Evolutionary conservation across 1,284 basidiomycete species (phyloP), one percentile per base, ranked within the genome.

Genomic region (Mrakiaceae sp.): DNA sequence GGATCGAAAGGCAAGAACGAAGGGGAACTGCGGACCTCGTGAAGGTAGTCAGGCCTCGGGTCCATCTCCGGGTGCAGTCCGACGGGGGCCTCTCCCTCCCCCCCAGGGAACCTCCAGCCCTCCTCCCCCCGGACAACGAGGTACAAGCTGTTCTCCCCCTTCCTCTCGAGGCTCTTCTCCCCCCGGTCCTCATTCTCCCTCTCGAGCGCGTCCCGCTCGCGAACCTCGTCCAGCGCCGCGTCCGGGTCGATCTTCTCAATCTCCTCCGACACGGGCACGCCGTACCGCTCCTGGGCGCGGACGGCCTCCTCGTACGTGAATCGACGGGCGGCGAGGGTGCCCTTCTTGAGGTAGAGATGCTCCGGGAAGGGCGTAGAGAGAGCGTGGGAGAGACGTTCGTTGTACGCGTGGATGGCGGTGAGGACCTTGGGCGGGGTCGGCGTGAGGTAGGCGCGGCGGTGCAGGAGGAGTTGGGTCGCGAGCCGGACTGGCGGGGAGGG

Each of bases 61-160:
- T 57, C 43, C 55, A 44, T 43, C 14, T 12, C 27, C 9, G 3
- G 8, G 5, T 14, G 8, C 4, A 43, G 55, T 8, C 43, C 44
- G 12, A 39, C 49, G 7, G 11, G 16, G 7, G 27, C 10, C 12
- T 47, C 52, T 0, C 54, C 27, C 5, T 47, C 57, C 10, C 52
- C 62, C 3, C 61, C 62, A 47, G 65, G 65, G 57, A 66, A 63
- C 42, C 62, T 50, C 65, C 65, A 66, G 3, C 60, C 62, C 16
- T 52, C 16, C 48, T 59, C 40, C 2, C 6, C 48, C 52, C 47
- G 48, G 16, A 66, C 57, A 40, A 63, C 11, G 7, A 62, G 43
- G 44, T 66, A 66, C 57, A 66, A 50, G 42, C 62, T 66, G n/a
- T 51, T 58, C 3, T 60, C 65, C 8, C 65, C 65, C 46, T 55